Base-by-base conservation (phyloP, 257 asterid genomes). In the Cruciata laevipes region DNA sequence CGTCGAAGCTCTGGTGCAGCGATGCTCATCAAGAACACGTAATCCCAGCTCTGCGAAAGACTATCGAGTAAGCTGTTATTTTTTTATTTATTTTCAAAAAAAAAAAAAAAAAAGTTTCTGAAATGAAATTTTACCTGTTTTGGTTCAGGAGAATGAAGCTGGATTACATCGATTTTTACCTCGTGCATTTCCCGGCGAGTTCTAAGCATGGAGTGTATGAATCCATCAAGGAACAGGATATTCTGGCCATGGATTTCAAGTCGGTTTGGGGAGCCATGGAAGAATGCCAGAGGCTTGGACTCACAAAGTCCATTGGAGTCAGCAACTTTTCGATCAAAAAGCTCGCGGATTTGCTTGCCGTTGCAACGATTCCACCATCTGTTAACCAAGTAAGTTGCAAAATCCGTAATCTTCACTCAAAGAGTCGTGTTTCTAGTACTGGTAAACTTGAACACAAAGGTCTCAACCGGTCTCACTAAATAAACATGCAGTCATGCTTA, bases 1-100 rank as follows among this genome's bases (percentile, higher is more conserved):
- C 87, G 16, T 79, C 93, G 1, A 86, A 86, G 83, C 81, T 86
- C 3, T 84, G 95, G 91, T 80, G 88, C 73, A 75, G 76, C 65
- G 91, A 89, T 65, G 82, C 95, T 70, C 88, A 89, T 63, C 77
- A 70, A 67, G 82, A 69, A 16, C 77, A 8, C 53, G 86, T 88
- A 31, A 58, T 73, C 33, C 79, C 90, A 30, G 88, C 95, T 5
- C 70, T 85, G 38, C 73, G 25, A 20, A 72, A 70, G 16, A 27
- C 86, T 24, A 67, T 78, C 0, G 16, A 69, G 88, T 83, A 76
- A 75, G n/a, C n/a, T n/a, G n/a, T n/a, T n/a, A n/a, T n/a, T n/a
- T n/a, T n/a, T n/a, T n/a, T n/a, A n/a, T n/a, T n/a, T n/a, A n/a
- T n/a, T n/a, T n/a, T n/a, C n/a, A n/a, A n/a, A n/a, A n/a, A n/a